Evolutionary conservation across 306 rosid species (phyloP), one percentile per base, ranked within the genome.

Genomic region (Datisca glomerata): DNA sequence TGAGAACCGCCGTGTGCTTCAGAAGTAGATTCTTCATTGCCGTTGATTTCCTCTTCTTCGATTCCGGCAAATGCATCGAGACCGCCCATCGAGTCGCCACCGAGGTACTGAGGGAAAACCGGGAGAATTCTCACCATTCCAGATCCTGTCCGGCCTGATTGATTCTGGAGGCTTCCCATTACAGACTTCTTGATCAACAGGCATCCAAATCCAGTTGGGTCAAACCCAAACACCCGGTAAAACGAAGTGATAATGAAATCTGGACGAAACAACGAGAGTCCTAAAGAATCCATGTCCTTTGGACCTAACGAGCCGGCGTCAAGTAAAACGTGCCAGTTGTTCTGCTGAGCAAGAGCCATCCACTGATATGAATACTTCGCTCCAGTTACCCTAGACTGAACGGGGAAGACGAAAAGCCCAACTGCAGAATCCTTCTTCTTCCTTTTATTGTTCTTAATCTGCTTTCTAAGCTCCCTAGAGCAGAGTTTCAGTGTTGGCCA

Each of bases 301-400:
- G 98, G 98, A 55, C 95, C 98, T 66, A 89, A 56, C 1, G 98
- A 84, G n/a, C 98, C 98, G 5, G 98, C 98, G 55, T 89, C 98
- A 22, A 89, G 81, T 57, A 84, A 59, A 12, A 89, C 98, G 57
- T 89, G 98, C 98, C 98, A 89, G 49, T 89, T 89, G 62, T 89
- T 89, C 63, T 89, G 98, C 68, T 89, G 98, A 3, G 98, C 98
- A 39, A 89, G 77, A 7, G 98, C 86, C 97, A 89, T 89, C 98
- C 98, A 89, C 70, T 89, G 98, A 50, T 89, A 89, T 2, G 98
- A 89, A 72, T 84, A 89, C 84, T 89, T 89, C 1, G 93, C 79
- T 24, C 98, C 98, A 12, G 98, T 89, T 2, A 89, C 98, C 66
- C 98, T 84, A 40, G 95, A 84, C 78, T 84, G 95, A 31, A 89